Conservation (phyloP, 2,329 filamentous ascomycete species). For the Pseudogymnoascus sp. region DNA sequence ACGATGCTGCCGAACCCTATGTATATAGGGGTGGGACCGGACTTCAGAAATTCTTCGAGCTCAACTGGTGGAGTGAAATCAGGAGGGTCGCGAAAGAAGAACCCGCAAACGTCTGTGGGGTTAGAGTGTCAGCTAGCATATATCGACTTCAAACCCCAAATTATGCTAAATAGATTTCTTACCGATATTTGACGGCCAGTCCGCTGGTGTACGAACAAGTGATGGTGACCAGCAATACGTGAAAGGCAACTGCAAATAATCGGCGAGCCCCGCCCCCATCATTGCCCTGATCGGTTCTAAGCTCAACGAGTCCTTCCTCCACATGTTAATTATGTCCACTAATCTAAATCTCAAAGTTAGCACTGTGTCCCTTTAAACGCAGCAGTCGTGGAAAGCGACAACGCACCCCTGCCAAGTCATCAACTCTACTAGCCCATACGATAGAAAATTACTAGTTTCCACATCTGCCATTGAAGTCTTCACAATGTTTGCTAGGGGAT, state of each 20-base stretch:
- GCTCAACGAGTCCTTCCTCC: slow-evolving; percentile 11
- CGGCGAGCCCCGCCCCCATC: slow-evolving; percentile 11
- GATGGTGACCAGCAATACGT: slow-evolving; percentile 31
- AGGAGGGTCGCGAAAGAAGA: slow-evolving; percentile 38
- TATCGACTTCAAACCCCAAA: neutral
- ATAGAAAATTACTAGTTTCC: slow-evolving; percentile 38
- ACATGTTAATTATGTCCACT: slow-evolving; percentile 63
- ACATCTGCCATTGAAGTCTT: slow-evolving; percentile 31
- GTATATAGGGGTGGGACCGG: slow-evolving; percentile 46
- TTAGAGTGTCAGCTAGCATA: neutral
- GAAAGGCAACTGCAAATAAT: slow-evolving; percentile 11
- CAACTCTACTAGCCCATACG: slow-evolving; percentile 42
- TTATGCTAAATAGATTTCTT: neutral
- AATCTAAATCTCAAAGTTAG: slow-evolving; percentile 35
- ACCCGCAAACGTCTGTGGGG: slow-evolving; percentile 36
- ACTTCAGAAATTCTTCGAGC: slow-evolving; percentile 38
- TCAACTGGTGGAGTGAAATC: slow-evolving; percentile 36
- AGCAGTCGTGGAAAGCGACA: neutral
- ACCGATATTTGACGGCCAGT: slow-evolving; percentile 36
- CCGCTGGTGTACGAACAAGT: slow-evolving; percentile 35
- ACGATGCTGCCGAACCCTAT: slow-evolving; percentile 54
- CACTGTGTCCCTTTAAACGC: neutral
- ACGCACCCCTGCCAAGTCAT: slow-evolving; percentile 45
- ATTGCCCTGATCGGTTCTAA: slow-evolving; percentile 13
- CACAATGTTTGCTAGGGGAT: slow-evolving; percentile 42